Conservation (phyloP, 208 protist species). For the Leishmania mexicana region DNA sequence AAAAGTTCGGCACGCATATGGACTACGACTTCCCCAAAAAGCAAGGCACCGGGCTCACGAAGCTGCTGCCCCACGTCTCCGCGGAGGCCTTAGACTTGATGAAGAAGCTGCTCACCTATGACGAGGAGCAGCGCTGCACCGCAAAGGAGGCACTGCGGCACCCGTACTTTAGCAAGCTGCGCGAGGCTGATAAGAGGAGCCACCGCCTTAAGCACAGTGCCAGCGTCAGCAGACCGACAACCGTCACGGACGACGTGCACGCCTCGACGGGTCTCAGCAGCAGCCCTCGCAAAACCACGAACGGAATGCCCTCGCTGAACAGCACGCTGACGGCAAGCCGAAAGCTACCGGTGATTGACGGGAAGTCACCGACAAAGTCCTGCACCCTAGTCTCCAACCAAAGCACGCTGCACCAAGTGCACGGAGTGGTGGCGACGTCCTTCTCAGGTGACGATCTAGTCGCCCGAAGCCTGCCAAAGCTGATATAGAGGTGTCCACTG, state of each 20-base stretch:
- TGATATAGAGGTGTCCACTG: not conserved
- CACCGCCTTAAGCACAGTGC: conserved; percentile 17
- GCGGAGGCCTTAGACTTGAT: conserved; percentile 87
- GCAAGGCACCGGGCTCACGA: conserved; percentile 58
- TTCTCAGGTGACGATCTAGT: conserved; percentile 23
- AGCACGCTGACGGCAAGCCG: conserved; percentile 23
- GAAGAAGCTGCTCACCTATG: conserved; percentile 83
- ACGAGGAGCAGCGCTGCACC: conserved; percentile 88
- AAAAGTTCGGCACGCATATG: conserved; percentile 58
- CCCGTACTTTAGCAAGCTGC: conserved; percentile 83
- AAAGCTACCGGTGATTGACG: conserved; percentile 28
- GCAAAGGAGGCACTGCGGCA: conserved; percentile 92
- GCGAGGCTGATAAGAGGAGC: conserved; percentile 52
- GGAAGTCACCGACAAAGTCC: conserved; percentile 24
- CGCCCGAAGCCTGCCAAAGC: conserved; percentile 24
- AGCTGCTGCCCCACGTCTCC: conserved; percentile 70
- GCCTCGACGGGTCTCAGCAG: conserved; percentile 10
- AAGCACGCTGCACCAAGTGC: conserved; percentile 2
- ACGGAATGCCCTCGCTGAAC: conserved; percentile 22
- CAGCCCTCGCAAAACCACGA: conserved; percentile 20
- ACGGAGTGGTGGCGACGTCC: not conserved
- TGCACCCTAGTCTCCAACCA: not conserved
- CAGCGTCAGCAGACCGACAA: not conserved
- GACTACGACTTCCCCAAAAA: conserved; percentile 79
- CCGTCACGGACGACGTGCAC: not conserved